Conservation (phyloP, 2,329 filamentous ascomycete genomes). For the Cordyceps fumosorosea region DNA sequence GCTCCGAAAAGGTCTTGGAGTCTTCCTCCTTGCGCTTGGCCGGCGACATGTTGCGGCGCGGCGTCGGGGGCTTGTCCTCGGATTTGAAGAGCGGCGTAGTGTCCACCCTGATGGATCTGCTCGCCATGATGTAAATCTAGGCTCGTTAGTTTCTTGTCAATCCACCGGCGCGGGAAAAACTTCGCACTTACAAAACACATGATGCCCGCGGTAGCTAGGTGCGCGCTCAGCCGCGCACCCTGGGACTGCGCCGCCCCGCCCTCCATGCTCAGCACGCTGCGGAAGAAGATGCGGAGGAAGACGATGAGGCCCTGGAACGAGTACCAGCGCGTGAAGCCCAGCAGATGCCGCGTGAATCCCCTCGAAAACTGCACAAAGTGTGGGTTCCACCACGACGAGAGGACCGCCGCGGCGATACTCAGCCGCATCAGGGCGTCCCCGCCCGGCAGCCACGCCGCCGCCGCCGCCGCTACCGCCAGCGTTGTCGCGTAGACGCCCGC, state of each 20-base stretch:
- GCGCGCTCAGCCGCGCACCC: slow-evolving; percentile 42
- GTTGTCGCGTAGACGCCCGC: slow-evolving; percentile 15
- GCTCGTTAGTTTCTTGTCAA: neutral
- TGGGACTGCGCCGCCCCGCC: slow-evolving; percentile 30
- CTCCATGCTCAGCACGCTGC: slow-evolving; percentile 34
- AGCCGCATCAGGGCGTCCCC: slow-evolving; percentile 37
- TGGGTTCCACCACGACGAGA: slow-evolving; percentile 63
- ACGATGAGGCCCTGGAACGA: slow-evolving; percentile 56
- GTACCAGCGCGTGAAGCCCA: slow-evolving; percentile 60
- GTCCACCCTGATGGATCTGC: slow-evolving; percentile 46
- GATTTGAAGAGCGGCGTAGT: slow-evolving; percentile 46
- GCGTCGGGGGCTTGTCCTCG: slow-evolving; percentile 19
- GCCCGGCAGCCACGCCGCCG: slow-evolving; percentile 30
- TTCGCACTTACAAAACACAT: slow-evolving; percentile 44
- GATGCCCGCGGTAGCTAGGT: slow-evolving; percentile 47
- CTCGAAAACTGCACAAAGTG: slow-evolving; percentile 52
- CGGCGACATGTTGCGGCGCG: slow-evolving; percentile 20
- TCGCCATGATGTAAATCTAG: slow-evolving; percentile 40
- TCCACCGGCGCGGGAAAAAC: neutral
- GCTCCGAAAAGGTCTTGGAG: slow-evolving; percentile 38
- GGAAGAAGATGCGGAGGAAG: slow-evolving; percentile 45
- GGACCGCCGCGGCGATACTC: slow-evolving; percentile 41
- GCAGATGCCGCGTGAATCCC: slow-evolving; percentile 54
- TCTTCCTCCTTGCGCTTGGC: slow-evolving; percentile 25
- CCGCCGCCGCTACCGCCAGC: slow-evolving; percentile 15